Conservation (phyloP, 1,284 basidiomycete species). For the Thelephora terrestris region DNA sequence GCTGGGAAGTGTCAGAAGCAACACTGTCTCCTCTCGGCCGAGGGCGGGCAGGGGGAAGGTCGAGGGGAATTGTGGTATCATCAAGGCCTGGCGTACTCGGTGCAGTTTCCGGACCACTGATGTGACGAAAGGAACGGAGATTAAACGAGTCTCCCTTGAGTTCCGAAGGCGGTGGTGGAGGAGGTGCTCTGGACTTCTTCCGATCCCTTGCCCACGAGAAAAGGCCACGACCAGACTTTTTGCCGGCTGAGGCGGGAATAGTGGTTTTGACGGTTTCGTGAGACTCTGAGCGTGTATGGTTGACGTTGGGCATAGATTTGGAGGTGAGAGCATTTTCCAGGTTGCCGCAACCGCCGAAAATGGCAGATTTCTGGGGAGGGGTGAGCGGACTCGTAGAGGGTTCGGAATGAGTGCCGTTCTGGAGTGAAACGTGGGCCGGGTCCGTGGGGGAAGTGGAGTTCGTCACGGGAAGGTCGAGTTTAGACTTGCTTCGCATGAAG, state of each 20-base stretch:
- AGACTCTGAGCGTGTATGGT: constrained; percentile 8
- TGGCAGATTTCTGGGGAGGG: constrained; percentile 46
- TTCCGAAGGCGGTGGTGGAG: constrained; percentile 16
- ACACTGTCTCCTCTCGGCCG: constrained; percentile 47
- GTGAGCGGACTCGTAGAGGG: constrained; percentile 13
- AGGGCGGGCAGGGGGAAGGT: constrained; percentile 23
- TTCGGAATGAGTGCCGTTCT: constrained; percentile 26
- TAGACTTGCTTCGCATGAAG: constrained; percentile 21
- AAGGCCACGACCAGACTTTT: constrained; percentile 22
- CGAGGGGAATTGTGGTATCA: too few relatives aligned
- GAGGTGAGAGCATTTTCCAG: constrained; percentile 41
- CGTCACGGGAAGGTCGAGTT: neutral
- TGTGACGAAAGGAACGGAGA: constrained; percentile 61
- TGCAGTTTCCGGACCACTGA: constrained; percentile 27
- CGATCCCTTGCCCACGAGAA: constrained; percentile 32
- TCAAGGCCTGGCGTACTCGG: constrained; percentile 11
- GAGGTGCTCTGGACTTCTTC: constrained; percentile 28
- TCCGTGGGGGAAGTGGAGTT: neutral
- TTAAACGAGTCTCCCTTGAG: constrained; percentile 29
- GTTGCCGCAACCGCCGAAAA: constrained; percentile 43
- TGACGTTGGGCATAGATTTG: constrained; percentile 42
- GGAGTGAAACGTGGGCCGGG: constrained; percentile 11
- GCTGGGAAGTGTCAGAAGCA: constrained; percentile 54
- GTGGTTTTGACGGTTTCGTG: constrained; percentile 10
- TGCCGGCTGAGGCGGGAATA: constrained; percentile 17